A percentile compares a stretch with the other conserved stretches of the same genome.
These are phyloP conservation scores for Helianthus tuberosus DNA, from an alignment of 129 eudicot species.

Conservation along the genomic window DNA sequence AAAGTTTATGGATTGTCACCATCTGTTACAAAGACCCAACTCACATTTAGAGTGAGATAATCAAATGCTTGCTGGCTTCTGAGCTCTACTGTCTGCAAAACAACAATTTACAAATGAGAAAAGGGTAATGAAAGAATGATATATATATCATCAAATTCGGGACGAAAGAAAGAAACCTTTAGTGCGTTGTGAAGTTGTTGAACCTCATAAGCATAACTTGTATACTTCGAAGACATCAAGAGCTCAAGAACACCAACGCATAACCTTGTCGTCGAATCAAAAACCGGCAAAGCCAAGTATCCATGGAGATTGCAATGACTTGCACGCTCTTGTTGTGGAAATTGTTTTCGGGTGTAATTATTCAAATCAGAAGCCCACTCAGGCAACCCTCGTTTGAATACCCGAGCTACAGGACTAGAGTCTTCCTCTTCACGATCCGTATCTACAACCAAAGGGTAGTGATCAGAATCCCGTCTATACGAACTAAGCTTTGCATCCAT, in stretches of 20 bases:
- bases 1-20: background rate
- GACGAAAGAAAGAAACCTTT: background rate
- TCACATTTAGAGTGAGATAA: background rate
- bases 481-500: background rate
- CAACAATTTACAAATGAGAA: conserved; percentile 1
- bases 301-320: background rate
- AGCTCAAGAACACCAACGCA: background rate
- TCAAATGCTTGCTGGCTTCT: background rate
- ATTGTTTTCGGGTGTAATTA: background rate
- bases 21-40: background rate
- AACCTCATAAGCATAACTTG: background rate
- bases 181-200: background rate
- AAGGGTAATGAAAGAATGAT: background rate
- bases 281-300: background rate
- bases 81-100: background rate
- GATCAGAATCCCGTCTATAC: background rate
- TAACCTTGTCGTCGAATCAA: background rate
- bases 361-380: background rate
- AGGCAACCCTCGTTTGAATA: background rate
- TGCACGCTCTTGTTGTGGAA: background rate
- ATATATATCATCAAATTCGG: background rate
- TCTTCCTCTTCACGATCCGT: background rate
- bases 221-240: background rate
- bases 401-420: background rate
- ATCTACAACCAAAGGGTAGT: background rate